Conservation (phyloP, 2,329 filamentous ascomycete genomes). For the Didymella pinodella region DNA sequence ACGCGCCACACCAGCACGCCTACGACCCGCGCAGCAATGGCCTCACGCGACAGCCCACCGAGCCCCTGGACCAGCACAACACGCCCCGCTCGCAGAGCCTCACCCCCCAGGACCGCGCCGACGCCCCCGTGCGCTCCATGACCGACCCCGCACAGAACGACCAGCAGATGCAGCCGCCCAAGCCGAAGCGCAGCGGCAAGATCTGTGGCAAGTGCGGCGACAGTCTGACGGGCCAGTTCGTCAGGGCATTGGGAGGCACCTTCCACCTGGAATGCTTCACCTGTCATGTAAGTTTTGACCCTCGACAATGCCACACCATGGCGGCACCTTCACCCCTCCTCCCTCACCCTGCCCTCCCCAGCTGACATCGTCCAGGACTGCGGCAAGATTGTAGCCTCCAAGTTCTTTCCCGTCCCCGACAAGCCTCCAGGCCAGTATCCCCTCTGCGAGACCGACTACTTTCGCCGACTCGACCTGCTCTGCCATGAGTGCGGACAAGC, state of each 20-base stretch:
- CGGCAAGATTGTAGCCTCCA: constrained; percentile 94
- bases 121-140: constrained; percentile 35
- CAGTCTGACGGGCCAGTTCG: constrained; percentile 91
- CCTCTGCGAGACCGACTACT: constrained; percentile 96
- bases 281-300: constrained; percentile 74
- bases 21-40: constrained; percentile 46
- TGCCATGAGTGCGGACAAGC: constrained; percentile 93
- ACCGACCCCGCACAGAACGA: constrained; percentile 42
- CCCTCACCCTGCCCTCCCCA: not conserved
- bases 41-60: constrained; percentile 42
- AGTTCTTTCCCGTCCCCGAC: constrained; percentile 97
- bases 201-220: constrained; percentile 85
- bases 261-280: constrained; percentile 98
- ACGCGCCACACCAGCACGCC: constrained; percentile 35
- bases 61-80: constrained; percentile 36
- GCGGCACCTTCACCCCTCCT: too few relatives aligned
- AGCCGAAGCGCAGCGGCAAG: constrained; percentile 48
- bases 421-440: constrained; percentile 91
- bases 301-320: not conserved
- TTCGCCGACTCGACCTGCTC: constrained; percentile 86
- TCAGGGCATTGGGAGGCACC: constrained; percentile 89
- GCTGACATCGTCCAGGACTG: constrained; percentile 75
- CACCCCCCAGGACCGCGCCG: constrained; percentile 34
- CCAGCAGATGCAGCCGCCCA: constrained; percentile 26
- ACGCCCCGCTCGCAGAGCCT: constrained; percentile 28